Evolutionary conservation across 495 filamentous ascomycete genomes (phyloP).

Genomic region (Tuber borchii): DNA sequence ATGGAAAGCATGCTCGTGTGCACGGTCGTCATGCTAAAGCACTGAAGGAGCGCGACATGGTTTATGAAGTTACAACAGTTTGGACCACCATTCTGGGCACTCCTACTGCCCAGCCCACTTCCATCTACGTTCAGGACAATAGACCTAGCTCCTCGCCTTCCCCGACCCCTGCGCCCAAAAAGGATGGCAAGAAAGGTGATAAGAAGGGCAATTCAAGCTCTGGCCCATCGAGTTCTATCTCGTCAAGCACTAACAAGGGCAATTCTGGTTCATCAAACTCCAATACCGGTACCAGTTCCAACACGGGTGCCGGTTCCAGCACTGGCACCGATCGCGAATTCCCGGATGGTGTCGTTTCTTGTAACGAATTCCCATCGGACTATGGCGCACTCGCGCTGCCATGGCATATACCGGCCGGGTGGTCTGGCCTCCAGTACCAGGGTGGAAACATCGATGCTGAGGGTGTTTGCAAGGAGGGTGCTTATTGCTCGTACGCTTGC

Average conservation of each 20-base stretch:
- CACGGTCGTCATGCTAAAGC: conserved; percentile 16
- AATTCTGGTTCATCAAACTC: too few relatives aligned
- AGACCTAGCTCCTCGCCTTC: conserved; percentile 1
- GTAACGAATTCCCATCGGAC: conserved; percentile 65
- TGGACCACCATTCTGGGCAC: conserved; percentile 5
- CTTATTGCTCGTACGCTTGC: conserved; percentile 90
- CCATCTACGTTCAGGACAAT: background rate
- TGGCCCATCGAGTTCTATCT: too few relatives aligned
- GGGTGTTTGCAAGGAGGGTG: conserved; percentile 54
- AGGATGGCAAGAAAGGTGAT: background rate
- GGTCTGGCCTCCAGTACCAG: conserved; percentile 71
- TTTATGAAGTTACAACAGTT: conserved; percentile 20
- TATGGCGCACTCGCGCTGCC: conserved; percentile 71
- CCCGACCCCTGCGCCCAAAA: background rate
- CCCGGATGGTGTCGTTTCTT: conserved; percentile 67
- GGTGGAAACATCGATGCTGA: conserved; percentile 57
- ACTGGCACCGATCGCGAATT: conserved; percentile 47
- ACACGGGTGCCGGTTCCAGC: conserved; percentile 55
- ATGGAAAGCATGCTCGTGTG: conserved; percentile 26
- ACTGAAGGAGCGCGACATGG: conserved; percentile 6
- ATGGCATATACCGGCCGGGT: conserved; percentile 66
- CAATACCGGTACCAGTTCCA: conserved; percentile 55
- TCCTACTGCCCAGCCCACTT: background rate
- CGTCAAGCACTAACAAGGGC: conserved; percentile 45
- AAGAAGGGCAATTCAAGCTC: background rate